Base-by-base conservation (phyloP, 352 stramenopile genomes). In the Aphanomyces stellatus region DNA sequence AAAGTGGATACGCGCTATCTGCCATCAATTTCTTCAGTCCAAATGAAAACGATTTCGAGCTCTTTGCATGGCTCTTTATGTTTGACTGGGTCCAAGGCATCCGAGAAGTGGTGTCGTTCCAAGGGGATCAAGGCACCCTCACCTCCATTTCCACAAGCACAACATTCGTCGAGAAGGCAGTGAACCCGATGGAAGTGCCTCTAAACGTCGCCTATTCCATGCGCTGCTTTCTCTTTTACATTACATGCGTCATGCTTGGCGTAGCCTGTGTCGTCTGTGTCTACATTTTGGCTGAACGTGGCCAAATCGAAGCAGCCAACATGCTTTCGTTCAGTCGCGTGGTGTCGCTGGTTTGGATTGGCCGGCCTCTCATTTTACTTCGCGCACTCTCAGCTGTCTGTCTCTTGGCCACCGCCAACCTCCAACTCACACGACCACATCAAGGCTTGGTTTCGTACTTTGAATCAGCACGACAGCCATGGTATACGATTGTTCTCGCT, bases 271-370 rank as follows among this genome's bases (percentile, higher is more conserved):
- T 67, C 13, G 42, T 49, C 13, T 56, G 37, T 19, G 22, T 43
- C 4, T 67, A 67, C 33, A 57, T 57, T 30, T 22, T 48, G 13
- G 5, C n/a, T 8, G 22, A 15, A 7, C 40, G 46, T 10, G 37
- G 43, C 43, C 28, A 41, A n/a, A n/a, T 56, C 40, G 60, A 67
- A 57, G 60, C 34, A 15, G 22, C 17, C 30, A 67, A 67, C 28
- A 57, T 67, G 37, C 10, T 53, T 10, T 35, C 37, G n/a, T 37
- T 67, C 37, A 56, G n/a, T 30, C 60, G 60, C n/a, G 60, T 67
- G 0, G n/a, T 19, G 13, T 48, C 34, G n/a, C 30, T 67, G 3
- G 60, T 67, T 4, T 67, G 60, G 60, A 37, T 67, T 13, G 60
- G 60, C 40, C 60, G 60, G 11, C 60, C 60, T 3, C 49, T 67